phyloP scores from a whole-genome alignment of 164 flowering plant genomes.

The Vitis amurensis region DNA sequence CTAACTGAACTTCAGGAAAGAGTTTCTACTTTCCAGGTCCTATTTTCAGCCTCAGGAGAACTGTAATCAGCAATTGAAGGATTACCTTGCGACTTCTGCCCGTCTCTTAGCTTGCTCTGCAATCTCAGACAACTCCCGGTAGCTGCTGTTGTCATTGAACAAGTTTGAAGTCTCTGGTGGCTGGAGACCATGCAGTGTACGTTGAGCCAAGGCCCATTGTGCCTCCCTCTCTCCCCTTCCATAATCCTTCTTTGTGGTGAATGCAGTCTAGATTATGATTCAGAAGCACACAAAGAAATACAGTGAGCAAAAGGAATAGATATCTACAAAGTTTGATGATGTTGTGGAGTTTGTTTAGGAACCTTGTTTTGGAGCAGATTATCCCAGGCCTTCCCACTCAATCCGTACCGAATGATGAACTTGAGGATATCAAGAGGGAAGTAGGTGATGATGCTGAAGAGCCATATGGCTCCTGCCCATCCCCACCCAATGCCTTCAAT shows the following conservation, averaged over 20 bases:
- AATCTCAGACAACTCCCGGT: slow-evolving; percentile 50
- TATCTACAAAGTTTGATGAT: too few relatives aligned
- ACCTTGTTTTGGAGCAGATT: slow-evolving; percentile 56
- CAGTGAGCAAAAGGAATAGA: background rate
- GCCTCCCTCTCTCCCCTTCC: slow-evolving; percentile 88
- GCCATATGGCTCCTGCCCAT: slow-evolving; percentile 80
- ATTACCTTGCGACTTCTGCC: slow-evolving; percentile 63
- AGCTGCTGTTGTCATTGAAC: slow-evolving; percentile 29
- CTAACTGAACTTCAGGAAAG: too few relatives aligned
- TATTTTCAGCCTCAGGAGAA: too few relatives aligned
- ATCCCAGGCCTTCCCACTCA: slow-evolving; percentile 72
- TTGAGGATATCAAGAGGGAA: slow-evolving; percentile 76
- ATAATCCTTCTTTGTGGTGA: slow-evolving; percentile 79
- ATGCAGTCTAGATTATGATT: slow-evolving; percentile 51
- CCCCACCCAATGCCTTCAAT: slow-evolving; percentile 79
- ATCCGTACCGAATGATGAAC: slow-evolving; percentile 50
- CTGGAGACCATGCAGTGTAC: slow-evolving; percentile 72
- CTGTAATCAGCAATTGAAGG: background rate
- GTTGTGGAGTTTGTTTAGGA: background rate
- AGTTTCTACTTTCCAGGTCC: too few relatives aligned
- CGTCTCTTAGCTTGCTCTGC: slow-evolving; percentile 70
- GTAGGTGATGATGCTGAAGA: slow-evolving; percentile 64
- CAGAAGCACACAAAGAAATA: background rate
- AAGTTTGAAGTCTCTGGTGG: slow-evolving; percentile 20
- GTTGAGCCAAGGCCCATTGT: slow-evolving; percentile 80